Evolutionary conservation across 176 grass and related monocot genomes (phyloP).

Genomic region (Carex pumila): DNA sequence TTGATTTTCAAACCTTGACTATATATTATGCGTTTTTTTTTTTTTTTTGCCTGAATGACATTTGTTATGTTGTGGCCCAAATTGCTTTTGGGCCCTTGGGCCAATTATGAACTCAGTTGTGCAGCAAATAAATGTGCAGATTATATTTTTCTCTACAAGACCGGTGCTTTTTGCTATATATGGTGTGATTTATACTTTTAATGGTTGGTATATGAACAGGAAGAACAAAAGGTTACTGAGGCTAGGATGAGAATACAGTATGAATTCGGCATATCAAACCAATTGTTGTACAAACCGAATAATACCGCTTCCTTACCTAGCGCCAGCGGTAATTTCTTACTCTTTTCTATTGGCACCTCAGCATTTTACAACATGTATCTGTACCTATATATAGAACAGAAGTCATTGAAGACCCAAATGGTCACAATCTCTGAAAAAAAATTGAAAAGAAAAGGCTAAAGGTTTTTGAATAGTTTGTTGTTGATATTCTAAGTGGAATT

Average conservation of each 20-base stretch:
- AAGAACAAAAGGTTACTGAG: conserved; percentile 14
- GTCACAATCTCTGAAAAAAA: not conserved
- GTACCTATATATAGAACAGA: not conserved
- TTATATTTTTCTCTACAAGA: not conserved
- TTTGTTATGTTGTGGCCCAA: no score
- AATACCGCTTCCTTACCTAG: not conserved
- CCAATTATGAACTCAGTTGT: not conserved
- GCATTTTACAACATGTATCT: not conserved
- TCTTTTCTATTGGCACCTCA: not conserved
- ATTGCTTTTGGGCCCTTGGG: no score
- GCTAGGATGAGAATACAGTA: conserved; percentile 16
- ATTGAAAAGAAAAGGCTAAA: not conserved
- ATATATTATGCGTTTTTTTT: not conserved
- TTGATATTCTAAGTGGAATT: not conserved
- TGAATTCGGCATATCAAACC: conserved; percentile 6
- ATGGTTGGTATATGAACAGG: conserved; percentile 4
- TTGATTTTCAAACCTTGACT: not conserved
- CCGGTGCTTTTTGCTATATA: not conserved
- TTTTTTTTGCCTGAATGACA: no score
- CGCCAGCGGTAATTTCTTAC: not conserved
- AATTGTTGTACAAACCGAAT: not conserved
- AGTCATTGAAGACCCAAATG: not conserved
- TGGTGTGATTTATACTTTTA: not conserved
- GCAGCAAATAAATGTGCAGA: not conserved
- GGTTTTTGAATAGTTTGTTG: not conserved